Conservation (phyloP, 306 rosid species). For the Inga laurina region DNA sequence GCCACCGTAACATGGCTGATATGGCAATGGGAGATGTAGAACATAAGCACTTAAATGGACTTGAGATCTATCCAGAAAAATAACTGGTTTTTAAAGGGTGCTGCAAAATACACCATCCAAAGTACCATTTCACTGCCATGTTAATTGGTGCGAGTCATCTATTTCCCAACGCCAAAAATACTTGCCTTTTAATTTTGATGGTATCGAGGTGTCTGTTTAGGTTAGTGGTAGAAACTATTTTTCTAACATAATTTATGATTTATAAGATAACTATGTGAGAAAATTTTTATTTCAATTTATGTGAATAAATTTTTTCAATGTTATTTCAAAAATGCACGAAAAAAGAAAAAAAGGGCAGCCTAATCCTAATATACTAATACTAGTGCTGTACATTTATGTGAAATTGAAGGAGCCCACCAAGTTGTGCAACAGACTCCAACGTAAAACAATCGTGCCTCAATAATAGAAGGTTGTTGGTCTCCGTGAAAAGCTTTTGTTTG, state of each 20-base stretch:
- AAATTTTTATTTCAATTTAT: too few relatives aligned
- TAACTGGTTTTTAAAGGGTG: background rate
- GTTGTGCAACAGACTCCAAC: background rate
- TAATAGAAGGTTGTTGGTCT: slow-evolving; percentile 28
- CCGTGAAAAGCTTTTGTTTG: slow-evolving; percentile 16
- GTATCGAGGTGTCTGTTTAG: too few relatives aligned
- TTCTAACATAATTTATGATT: too few relatives aligned
- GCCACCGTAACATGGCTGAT: too few relatives aligned
- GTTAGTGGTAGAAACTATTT: too few relatives aligned
- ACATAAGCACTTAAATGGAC: too few relatives aligned
- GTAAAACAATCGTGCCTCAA: slow-evolving; percentile 42
- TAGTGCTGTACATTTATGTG: background rate
- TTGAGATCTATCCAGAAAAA: too few relatives aligned
- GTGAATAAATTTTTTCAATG: too few relatives aligned
- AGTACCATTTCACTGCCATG: background rate
- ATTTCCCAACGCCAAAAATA: background rate
- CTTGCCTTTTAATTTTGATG: background rate
- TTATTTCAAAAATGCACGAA: too few relatives aligned
- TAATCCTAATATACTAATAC: background rate
- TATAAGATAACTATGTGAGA: too few relatives aligned
- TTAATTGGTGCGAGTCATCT: background rate
- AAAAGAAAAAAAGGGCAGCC: background rate
- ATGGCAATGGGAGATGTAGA: too few relatives aligned
- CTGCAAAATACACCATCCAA: background rate
- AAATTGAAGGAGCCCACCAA: slow-evolving; percentile 2